These are phyloP conservation scores for Hypomyces perniciosus DNA, from an alignment of 2,329 filamentous ascomycete genomes.

Conservation along the genomic window DNA sequence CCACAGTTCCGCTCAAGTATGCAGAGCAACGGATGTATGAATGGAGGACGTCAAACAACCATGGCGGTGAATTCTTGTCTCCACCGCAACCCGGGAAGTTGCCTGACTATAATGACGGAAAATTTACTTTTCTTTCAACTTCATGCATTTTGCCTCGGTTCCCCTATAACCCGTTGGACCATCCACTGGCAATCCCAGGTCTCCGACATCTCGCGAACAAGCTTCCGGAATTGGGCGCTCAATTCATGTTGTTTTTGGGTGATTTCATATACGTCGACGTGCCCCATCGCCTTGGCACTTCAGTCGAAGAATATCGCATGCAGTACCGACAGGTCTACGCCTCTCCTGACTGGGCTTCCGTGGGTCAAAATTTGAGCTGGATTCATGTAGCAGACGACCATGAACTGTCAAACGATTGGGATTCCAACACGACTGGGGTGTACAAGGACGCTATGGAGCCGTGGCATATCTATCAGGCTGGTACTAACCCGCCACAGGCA, in stretches of 20 bases:
- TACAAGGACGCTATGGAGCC: slow-evolving; percentile 77
- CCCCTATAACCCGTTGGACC: slow-evolving; percentile 79
- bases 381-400: slow-evolving; percentile 96
- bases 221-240: slow-evolving; percentile 64
- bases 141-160: slow-evolving; percentile 91
- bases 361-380: slow-evolving; percentile 81
- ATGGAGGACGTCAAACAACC: slow-evolving; percentile 81
- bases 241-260: slow-evolving; percentile 76
- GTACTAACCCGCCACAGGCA: slow-evolving; percentile 71
- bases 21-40: slow-evolving; percentile 70
- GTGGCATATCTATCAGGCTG: slow-evolving; percentile 79
- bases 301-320: slow-evolving; percentile 70
- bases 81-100: slow-evolving; percentile 64
- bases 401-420: slow-evolving; percentile 70
- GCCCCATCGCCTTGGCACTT: slow-evolving; percentile 68
- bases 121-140: slow-evolving; percentile 85
- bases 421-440: slow-evolving; percentile 70
- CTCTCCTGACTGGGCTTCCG: slow-evolving; percentile 80
- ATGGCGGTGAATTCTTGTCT: slow-evolving; percentile 73
- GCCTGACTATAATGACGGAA: slow-evolving; percentile 54
- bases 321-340: slow-evolving; percentile 96
- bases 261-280: slow-evolving; percentile 93
- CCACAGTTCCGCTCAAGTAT: slow-evolving; percentile 59
- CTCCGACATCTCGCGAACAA: slow-evolving; percentile 69
- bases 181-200: slow-evolving; percentile 76